Base-by-base conservation (phyloP, 345 rosid species). In the Acer campestre region DNA sequence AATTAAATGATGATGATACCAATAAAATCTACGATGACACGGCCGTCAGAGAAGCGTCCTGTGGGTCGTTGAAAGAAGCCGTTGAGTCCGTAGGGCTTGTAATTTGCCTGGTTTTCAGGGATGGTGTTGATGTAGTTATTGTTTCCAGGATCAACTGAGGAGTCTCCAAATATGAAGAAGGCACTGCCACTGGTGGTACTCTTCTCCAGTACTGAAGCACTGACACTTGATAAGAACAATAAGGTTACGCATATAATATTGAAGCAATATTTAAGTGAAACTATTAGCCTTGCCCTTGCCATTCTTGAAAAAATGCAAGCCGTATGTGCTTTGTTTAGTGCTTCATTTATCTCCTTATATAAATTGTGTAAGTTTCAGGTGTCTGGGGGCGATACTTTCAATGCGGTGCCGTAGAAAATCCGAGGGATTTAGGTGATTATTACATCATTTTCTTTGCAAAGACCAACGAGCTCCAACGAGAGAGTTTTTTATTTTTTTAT, bases 101-200 rank as follows among this genome's bases (percentile, higher is more conserved):
- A 56, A 80, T 85, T 74, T 13, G 92, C 89, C 18, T 77, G 81
- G 78, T 82, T 82, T 10, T 85, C 86, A 7, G 86, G 79, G 44
- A 44, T 55, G 10, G 88, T 87, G 10, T 72, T 42, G 83, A 87
- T 84, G 83, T 85, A 84, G n/a, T 87, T 85, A 74, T 87, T 89
- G 88, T 89, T 87, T 61, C 90, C 90, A 3, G 76, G 72, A 74
- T 89, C 90, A 1, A 85, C 90, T 0, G 80, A 70, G 74, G 92
- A 89, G 82, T 87, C 90, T 9, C 92, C 92, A 22, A 89, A 89
- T 67, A 87, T 76, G 81, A 89, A 89, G 48, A 87, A 80, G 0
- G 89, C 86, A 55, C 38, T 1, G 0, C 86, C 82, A 55, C 40
- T 0, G 16, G 23, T 0, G 16, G 14, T 3, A 17, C 23, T 56